Percentiles rank a stretch among this genome's conserved stretches.
Conservation (phyloP, 306 rosid species). For the Cucurbita ficifolia region DNA sequence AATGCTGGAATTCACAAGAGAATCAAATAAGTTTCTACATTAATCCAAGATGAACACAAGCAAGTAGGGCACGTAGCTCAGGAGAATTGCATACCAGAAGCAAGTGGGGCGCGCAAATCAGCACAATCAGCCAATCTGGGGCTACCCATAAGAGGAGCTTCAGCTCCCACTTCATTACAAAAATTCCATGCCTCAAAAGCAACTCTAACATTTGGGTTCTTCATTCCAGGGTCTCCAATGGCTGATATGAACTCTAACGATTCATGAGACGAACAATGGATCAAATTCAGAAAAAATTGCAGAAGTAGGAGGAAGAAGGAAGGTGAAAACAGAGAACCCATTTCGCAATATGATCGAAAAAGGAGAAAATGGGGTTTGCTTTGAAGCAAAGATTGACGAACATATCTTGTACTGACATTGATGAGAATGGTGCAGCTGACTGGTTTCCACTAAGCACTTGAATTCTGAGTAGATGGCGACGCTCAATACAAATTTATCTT, state of each 20-base stretch:
- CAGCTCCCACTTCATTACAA: slow-evolving; percentile 49
- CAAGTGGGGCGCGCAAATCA: slow-evolving; percentile 7
- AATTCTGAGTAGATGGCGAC: background rate
- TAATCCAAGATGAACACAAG: no score
- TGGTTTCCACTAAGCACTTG: background rate
- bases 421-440: background rate
- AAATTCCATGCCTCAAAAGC: slow-evolving; percentile 48
- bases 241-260: slow-evolving; percentile 20
- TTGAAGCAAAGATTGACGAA: background rate
- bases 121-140: slow-evolving; percentile 53
- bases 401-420: background rate
- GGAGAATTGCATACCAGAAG: background rate
- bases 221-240: slow-evolving; percentile 47
- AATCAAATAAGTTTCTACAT: no score
- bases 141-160: slow-evolving; percentile 48
- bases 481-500: background rate
- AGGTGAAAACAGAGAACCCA: background rate
- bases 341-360: background rate
- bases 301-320: background rate
- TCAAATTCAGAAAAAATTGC: background rate
- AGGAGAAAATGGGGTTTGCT: background rate
- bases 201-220: slow-evolving; percentile 31
- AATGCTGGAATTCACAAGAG: background rate
- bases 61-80: no score
- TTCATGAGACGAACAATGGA: background rate